A percentile compares a stretch with the other conserved stretches of the same genome.
Conservation (phyloP, 2,329 filamentous ascomycete species). For the Neonectria neomacrospora region DNA sequence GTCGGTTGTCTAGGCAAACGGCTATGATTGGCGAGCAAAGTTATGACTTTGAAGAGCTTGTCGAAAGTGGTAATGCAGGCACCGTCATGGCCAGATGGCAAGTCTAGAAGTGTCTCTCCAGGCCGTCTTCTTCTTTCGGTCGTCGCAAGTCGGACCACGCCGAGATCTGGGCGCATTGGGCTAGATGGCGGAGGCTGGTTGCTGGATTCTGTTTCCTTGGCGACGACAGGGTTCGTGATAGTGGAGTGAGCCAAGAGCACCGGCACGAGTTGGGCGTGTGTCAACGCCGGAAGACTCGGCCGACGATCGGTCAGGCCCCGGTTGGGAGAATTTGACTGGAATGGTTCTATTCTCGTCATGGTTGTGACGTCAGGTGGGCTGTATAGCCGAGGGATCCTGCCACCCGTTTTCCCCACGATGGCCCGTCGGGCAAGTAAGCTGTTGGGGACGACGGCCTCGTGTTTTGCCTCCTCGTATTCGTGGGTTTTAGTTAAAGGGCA, state of each 20-base stretch:
- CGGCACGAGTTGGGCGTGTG: neutral
- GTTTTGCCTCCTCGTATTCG: neutral
- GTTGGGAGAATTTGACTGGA: neutral
- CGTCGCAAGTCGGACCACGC: neutral
- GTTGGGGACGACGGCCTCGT: neutral
- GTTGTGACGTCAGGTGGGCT: constrained; percentile 5
- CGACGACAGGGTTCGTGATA: neutral
- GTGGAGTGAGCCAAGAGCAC: neutral
- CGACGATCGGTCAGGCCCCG: neutral
- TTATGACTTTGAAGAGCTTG: neutral
- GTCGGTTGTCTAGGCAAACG: neutral
- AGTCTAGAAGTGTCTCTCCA: neutral
- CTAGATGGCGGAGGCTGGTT: neutral
- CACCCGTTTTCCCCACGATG: neutral
- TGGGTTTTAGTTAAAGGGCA: neutral
- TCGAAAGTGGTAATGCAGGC: neutral
- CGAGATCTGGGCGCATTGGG: neutral
- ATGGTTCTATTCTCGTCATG: constrained; percentile 2
- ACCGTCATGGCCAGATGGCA: neutral
- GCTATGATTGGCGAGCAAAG: neutral
- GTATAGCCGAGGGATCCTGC: neutral
- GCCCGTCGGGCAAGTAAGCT: neutral
- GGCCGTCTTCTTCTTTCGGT: neutral
- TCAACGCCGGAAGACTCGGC: neutral
- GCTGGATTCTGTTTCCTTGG: neutral